These are phyloP conservation scores for Grigorovia jiainica DNA, from an alignment of 805 yeast species.

Conservation along the genomic window DNA sequence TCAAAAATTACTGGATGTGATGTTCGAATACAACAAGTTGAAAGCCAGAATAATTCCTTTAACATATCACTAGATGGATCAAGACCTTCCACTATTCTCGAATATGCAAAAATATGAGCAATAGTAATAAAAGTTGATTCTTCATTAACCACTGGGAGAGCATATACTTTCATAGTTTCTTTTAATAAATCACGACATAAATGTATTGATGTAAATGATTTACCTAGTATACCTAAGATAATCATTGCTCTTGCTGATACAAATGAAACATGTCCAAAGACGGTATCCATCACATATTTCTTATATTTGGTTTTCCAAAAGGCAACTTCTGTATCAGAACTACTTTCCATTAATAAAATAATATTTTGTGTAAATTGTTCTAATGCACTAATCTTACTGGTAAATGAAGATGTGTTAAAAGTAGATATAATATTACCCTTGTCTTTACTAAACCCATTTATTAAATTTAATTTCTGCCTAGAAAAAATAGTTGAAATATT, in stretches of 20 bases:
- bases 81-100: conserved; percentile 31
- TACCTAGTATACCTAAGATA: conserved; percentile 56
- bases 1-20: conserved; percentile 27
- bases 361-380: conserved; percentile 50
- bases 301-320: conserved; percentile 58
- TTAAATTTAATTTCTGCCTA: conserved; percentile 53
- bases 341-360: conserved; percentile 39
- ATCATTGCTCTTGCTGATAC: conserved; percentile 58
- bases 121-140: conserved; percentile 24
- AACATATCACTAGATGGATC: conserved; percentile 21
- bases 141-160: conserved; percentile 22
- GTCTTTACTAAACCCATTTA: conserved; percentile 57
- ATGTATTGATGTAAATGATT: conserved; percentile 51
- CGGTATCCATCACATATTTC: conserved; percentile 48
- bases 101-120: conserved; percentile 29
- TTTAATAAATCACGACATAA: conserved; percentile 25
- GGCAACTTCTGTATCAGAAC: conserved; percentile 36
- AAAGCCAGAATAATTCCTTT: conserved; percentile 29
- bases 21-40: conserved; percentile 25
- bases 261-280: conserved; percentile 43
- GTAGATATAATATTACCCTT: conserved; percentile 28
- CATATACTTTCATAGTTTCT: conserved; percentile 26
- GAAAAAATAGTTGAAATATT: conserved; percentile 33
- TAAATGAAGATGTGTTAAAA: conserved; percentile 28
- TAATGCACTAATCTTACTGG: conserved; percentile 32